Percentiles rank a stretch among this genome's conserved stretches.
phyloP scores from a whole-genome alignment of 495 filamentous ascomycete species.

The Friedmanniomyces simplex region DNA sequence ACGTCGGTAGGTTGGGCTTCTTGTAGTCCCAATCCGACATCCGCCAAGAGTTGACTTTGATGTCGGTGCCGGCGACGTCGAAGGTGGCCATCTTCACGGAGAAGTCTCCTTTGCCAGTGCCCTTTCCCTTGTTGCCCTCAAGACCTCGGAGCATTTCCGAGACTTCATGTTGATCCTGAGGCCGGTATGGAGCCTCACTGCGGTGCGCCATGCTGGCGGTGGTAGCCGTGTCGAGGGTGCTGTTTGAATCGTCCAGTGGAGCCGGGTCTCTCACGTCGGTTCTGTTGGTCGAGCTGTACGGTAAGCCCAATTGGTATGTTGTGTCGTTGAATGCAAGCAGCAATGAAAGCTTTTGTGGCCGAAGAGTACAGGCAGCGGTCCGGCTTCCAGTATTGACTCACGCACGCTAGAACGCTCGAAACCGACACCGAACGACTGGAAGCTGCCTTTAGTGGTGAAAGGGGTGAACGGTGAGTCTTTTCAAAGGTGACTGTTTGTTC shows the following conservation, averaged over 20 bases:
- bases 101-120: constrained; percentile 37
- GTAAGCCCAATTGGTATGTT: too few species aligned
- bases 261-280: not conserved
- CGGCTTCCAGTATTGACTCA: too few species aligned
- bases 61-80: constrained; percentile 46
- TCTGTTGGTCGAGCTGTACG: too few species aligned
- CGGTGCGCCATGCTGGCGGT: constrained; percentile 27
- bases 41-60: constrained; percentile 79
- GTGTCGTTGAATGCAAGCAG: too few species aligned
- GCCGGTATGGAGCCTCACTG: constrained; percentile 41
- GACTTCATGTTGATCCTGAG: constrained; percentile 56
- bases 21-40: constrained; percentile 96
- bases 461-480: too few species aligned
- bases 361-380: too few species aligned
- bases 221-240: not conserved
- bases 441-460: too few species aligned
- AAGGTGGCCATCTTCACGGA: constrained; percentile 68
- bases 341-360: too few species aligned
- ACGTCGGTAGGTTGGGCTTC: constrained; percentile 67
- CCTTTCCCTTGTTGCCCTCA: constrained; percentile 40
- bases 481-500: too few species aligned
- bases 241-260: not conserved
- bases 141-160: constrained; percentile 50
- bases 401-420: too few species aligned
- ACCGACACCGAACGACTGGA: too few species aligned